phyloP scores from a whole-genome alignment of 1,139 yeast species.

The Sugiyamaella castrensis region DNA sequence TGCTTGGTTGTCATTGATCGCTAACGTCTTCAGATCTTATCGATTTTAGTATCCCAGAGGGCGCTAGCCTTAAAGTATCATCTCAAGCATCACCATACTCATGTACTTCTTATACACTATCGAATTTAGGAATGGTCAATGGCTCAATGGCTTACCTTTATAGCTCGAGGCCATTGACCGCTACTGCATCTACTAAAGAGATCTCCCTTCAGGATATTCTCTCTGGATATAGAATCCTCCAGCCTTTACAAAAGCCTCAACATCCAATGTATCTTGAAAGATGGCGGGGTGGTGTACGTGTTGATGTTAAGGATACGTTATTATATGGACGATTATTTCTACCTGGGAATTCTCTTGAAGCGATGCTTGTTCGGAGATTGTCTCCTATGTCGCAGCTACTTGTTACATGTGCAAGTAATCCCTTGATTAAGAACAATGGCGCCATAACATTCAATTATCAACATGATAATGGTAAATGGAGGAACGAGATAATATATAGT shows the following conservation, averaged over 20 bases:
- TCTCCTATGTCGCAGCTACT: slow-evolving; percentile 60
- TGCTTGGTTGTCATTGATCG: too few relatives aligned
- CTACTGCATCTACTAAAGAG: slow-evolving; percentile 51
- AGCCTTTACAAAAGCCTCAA: slow-evolving; percentile 41
- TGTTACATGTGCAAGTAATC: slow-evolving; percentile 72
- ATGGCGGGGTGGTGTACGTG: slow-evolving; percentile 37
- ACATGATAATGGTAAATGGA: slow-evolving; percentile 58
- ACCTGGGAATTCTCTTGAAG: slow-evolving; percentile 86
- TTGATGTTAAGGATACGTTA: slow-evolving; percentile 40
- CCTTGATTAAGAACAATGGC: slow-evolving; percentile 55
- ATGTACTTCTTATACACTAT: slow-evolving; percentile 71
- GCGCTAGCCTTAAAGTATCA: slow-evolving; percentile 63
- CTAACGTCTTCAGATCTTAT: slow-evolving; percentile 44
- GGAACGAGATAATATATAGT: slow-evolving; percentile 80
- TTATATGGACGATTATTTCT: slow-evolving; percentile 84
- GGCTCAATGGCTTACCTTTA: slow-evolving; percentile 85
- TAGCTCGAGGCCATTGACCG: slow-evolving; percentile 56
- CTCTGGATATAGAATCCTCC: slow-evolving; percentile 70
- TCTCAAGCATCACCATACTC: slow-evolving; percentile 69
- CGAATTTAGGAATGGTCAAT: slow-evolving; percentile 64
- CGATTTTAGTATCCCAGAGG: slow-evolving; percentile 72
- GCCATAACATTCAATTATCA: slow-evolving; percentile 71
- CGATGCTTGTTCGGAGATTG: slow-evolving; percentile 72
- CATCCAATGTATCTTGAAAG: slow-evolving; percentile 29
- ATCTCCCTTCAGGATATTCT: slow-evolving; percentile 67